A percentile compares a stretch with the other conserved stretches of the same genome.
Conservation (phyloP, 306 rosid genomes). For the Urtica urens region DNA sequence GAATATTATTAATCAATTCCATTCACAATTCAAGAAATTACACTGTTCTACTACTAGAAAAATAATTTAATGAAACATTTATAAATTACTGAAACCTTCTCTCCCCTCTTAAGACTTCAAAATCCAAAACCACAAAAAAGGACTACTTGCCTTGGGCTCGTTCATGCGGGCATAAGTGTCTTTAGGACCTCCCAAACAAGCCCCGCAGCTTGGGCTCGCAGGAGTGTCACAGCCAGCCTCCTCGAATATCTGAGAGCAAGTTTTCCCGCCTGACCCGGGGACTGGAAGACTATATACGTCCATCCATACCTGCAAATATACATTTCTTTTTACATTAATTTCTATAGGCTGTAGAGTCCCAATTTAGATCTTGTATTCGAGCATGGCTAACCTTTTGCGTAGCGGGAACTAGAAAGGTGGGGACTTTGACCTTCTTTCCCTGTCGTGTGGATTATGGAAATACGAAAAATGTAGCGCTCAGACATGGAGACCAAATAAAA, state of each 20-base stretch:
- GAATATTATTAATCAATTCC: too few relatives aligned
- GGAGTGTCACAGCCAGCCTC: slow-evolving; percentile 99
- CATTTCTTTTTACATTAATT: slow-evolving; percentile 4
- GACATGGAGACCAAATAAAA: too few relatives aligned
- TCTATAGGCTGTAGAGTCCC: slow-evolving; percentile 6
- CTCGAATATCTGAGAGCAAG: slow-evolving; percentile 96
- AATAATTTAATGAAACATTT: too few relatives aligned
- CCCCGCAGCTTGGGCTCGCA: slow-evolving; percentile 90
- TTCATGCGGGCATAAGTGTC: slow-evolving; percentile 91
- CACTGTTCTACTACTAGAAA: too few relatives aligned
- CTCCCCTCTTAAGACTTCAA: too few relatives aligned
- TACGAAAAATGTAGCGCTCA: too few relatives aligned
- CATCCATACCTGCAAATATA: slow-evolving; percentile 75
- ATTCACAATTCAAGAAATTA: too few relatives aligned
- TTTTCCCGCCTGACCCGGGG: slow-evolving; percentile 92
- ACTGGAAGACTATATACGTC: slow-evolving; percentile 65
- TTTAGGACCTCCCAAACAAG: slow-evolving; percentile 96
- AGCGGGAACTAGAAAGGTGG: slow-evolving; percentile 98
- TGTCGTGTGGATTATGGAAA: too few relatives aligned
- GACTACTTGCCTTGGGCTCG: slow-evolving; percentile 57
- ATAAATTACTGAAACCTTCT: too few relatives aligned
- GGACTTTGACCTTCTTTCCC: slow-evolving; percentile 91
- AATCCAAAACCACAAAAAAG: not conserved
- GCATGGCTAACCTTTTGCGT: slow-evolving; percentile 67
- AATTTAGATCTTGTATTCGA: slow-evolving; percentile 4